Conservation (phyloP, 352 stramenopile genomes). For the Globisporangium spiculum region DNA sequence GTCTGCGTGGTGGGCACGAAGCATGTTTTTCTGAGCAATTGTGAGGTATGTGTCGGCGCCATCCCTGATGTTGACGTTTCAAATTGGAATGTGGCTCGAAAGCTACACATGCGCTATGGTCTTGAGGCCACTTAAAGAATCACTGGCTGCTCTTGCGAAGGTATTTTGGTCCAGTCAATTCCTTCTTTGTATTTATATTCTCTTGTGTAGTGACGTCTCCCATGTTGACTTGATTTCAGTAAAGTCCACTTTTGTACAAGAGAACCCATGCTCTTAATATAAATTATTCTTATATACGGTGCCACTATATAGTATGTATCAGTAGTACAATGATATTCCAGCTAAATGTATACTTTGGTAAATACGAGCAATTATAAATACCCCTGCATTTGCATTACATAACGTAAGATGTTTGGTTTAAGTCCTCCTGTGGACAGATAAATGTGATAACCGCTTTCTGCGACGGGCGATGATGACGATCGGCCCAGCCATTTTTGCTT, state of each 20-base stretch:
- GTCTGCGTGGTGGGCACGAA: neutral
- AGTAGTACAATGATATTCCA: too few relatives aligned
- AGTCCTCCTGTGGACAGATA: too few relatives aligned
- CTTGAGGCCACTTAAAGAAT: neutral
- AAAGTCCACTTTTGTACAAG: neutral
- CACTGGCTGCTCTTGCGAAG: neutral
- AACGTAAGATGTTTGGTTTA: too few relatives aligned
- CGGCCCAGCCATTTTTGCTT: too few relatives aligned
- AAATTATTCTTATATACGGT: too few relatives aligned
- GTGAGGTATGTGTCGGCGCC: neutral
- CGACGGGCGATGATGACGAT: too few relatives aligned
- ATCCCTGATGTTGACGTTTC: neutral
- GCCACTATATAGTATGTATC: too few relatives aligned
- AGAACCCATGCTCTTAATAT: too few relatives aligned
- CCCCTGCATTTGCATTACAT: too few relatives aligned
- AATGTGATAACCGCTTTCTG: too few relatives aligned
- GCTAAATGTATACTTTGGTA: too few relatives aligned
- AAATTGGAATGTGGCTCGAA: constrained; percentile 6
- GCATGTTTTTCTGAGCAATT: constrained; percentile 2
- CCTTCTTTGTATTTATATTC: neutral
- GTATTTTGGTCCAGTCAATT: neutral
- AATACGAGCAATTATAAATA: too few relatives aligned
- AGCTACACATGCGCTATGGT: neutral
- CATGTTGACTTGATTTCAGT: neutral
- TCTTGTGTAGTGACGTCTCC: neutral